These are phyloP conservation scores for Penstemon newberryi DNA, from an alignment of 257 asterid species.

Conservation along the genomic window DNA sequence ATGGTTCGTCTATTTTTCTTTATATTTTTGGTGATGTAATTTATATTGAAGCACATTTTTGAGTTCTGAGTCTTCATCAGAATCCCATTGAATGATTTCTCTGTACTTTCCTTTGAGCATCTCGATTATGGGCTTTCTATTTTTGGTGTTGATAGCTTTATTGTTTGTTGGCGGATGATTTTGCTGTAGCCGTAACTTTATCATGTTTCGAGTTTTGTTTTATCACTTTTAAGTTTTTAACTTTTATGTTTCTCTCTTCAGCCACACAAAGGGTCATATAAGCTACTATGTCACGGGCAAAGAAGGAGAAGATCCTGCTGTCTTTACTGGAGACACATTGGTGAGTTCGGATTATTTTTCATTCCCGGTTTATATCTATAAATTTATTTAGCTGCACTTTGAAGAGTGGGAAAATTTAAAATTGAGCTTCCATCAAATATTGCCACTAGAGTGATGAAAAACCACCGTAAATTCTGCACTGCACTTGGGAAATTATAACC, in stretches of 20 bases:
- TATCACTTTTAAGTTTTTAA: not conserved
- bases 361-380: not conserved
- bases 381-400: not conserved
- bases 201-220: conserved; percentile 6
- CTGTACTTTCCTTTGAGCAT: not conserved
- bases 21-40: not conserved
- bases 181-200: not conserved
- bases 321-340: conserved; percentile 96
- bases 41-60: not conserved
- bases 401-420: not conserved
- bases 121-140: not conserved
- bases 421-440: not conserved
- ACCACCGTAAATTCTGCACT: not conserved
- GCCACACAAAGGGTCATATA: conserved; percentile 94
- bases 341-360: conserved; percentile 46
- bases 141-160: not conserved
- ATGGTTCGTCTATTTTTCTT: not conserved
- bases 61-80: not conserved
- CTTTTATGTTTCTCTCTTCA: conserved; percentile 30
- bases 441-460: not conserved
- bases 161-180: not conserved
- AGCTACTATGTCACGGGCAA: conserved; percentile 84
- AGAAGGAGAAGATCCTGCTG: conserved; percentile 82
- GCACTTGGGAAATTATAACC: not conserved
- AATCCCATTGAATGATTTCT: not conserved